phyloP scores from a whole-genome alignment of 306 rosid species.

The Gleditsia sinensis region DNA sequence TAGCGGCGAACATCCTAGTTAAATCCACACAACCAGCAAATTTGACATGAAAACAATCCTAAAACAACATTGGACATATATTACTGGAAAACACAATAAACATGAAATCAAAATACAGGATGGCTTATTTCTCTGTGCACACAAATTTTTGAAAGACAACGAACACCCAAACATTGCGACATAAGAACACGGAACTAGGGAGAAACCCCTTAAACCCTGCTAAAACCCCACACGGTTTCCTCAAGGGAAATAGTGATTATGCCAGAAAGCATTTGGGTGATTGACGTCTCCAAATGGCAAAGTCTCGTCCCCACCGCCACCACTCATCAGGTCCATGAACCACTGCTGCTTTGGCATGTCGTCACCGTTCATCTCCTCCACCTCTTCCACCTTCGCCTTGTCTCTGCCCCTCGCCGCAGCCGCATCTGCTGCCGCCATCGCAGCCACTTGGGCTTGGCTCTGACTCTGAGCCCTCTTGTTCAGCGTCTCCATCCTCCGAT shows the following conservation, averaged over 20 bases:
- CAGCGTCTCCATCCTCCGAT: conserved; percentile 41
- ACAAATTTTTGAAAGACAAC: background rate
- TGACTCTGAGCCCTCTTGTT: conserved; percentile 30
- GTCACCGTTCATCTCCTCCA: conserved; percentile 29
- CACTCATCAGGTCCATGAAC: conserved; percentile 42
- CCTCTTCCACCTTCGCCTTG: conserved; percentile 2
- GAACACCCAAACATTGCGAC: no score
- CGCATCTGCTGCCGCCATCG: conserved; percentile 22
- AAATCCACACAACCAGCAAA: background rate
- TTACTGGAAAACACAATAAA: background rate
- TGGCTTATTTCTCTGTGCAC: background rate
- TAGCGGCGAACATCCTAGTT: no score
- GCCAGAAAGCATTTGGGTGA: conserved; percentile 43
- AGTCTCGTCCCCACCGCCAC: conserved; percentile 28
- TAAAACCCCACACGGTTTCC: background rate
- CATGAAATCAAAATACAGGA: background rate
- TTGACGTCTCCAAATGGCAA: conserved; percentile 31
- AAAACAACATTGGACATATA: background rate
- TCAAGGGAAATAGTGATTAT: conserved; percentile 41
- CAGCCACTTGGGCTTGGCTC: conserved; percentile 14
- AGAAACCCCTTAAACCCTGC: background rate
- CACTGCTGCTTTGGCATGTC: conserved; percentile 39
- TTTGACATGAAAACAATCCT: background rate
- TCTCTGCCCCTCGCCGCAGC: background rate
- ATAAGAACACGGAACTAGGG: no score